Conservation (phyloP, 495 filamentous ascomycete species). For the Neurospora sp. region DNA sequence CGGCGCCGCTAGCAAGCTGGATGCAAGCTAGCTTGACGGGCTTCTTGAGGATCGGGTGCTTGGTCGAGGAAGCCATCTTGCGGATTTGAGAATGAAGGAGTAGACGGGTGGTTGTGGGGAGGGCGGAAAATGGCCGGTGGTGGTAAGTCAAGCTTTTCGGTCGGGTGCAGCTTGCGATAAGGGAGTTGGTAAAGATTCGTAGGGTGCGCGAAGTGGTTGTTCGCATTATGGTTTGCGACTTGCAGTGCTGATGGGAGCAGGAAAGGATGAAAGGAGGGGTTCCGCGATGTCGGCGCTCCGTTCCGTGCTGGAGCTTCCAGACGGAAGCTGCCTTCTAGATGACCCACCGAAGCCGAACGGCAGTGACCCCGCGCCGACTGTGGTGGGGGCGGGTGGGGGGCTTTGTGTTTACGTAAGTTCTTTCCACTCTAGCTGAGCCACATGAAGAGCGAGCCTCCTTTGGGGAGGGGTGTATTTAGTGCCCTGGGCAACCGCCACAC, state of each 20-base stretch:
- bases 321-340: not conserved
- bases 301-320: not conserved
- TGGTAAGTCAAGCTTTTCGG: not conserved
- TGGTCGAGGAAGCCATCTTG: constrained; percentile 34
- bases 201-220: not conserved
- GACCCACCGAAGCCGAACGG: not conserved
- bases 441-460: not conserved
- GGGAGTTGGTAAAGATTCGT: not conserved
- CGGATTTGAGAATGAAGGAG: constrained; percentile 12
- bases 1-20: constrained; percentile 67
- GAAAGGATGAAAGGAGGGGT: not conserved
- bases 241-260: not conserved
- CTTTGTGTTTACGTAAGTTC: not conserved
- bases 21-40: constrained; percentile 74
- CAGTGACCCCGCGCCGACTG: not conserved
- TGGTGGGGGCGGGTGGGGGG: not conserved
- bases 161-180: not conserved
- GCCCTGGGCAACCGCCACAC: not conserved
- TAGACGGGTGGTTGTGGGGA: not conserved
- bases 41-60: constrained; percentile 52
- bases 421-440: not conserved
- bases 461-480: not conserved
- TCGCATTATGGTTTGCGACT: not conserved
- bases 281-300: not conserved
- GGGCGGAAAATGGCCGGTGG: not conserved